A percentile compares a stretch with the other conserved stretches of the same genome.
phyloP scores from a whole-genome alignment of 768 basidiomycete genomes.

The Panellus pusillus region DNA sequence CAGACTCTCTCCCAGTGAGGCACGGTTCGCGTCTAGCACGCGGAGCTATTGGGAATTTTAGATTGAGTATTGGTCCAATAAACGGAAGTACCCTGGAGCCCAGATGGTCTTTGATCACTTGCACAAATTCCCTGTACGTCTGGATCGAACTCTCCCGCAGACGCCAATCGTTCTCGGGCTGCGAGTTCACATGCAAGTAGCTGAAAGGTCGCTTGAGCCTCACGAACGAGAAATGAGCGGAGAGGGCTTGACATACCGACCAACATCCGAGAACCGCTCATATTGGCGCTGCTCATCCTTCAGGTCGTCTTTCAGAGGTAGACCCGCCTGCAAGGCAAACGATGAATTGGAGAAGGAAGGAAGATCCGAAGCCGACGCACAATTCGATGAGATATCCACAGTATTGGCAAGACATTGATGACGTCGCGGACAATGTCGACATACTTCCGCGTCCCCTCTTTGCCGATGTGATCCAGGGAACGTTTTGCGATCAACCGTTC shows the following conservation, averaged over 20 bases:
- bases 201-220: slow-evolving; percentile 23
- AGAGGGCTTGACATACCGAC: slow-evolving; percentile 35
- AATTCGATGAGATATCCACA: slow-evolving; percentile 59
- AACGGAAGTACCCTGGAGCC: slow-evolving; percentile 23
- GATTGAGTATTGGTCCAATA: neutral
- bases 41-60: slow-evolving; percentile 3
- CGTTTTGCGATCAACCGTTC: slow-evolving; percentile 8
- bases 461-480: slow-evolving; percentile 10
- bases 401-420: slow-evolving; percentile 58
- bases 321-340: slow-evolving; percentile 37
- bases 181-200: slow-evolving; percentile 47
- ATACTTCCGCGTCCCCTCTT: slow-evolving; percentile 21
- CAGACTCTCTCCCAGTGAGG: slow-evolving; percentile 22
- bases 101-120: slow-evolving; percentile 32
- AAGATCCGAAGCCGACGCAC: slow-evolving; percentile 37
- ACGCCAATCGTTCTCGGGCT: slow-evolving; percentile 47
- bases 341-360: neutral
- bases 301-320: slow-evolving; percentile 40
- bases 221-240: neutral
- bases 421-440: slow-evolving; percentile 70
- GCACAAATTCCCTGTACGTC: slow-evolving; percentile 31
- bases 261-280: slow-evolving; percentile 46
- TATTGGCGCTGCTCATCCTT: slow-evolving; percentile 42
- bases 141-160: slow-evolving; percentile 40
- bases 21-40: slow-evolving; percentile 10